These are phyloP conservation scores for Xylariales sp. DNA, from an alignment of 2,329 filamentous ascomycete genomes.

Conservation along the genomic window DNA sequence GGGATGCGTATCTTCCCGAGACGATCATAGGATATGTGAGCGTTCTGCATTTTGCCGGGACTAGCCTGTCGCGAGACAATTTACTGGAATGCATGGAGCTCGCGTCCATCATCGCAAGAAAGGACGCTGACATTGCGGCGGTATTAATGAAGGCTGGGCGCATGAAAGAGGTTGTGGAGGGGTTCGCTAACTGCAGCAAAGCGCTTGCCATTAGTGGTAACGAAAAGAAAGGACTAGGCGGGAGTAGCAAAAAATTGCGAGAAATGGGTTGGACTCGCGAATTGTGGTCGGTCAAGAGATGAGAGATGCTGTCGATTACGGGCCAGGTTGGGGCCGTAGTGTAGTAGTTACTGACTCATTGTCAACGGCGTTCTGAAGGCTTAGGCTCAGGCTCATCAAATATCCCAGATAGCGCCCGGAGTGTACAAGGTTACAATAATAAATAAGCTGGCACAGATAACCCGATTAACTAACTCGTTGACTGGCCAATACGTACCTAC, in stretches of 20 bases:
- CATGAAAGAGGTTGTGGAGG: constrained; percentile 80
- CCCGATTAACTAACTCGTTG: background rate
- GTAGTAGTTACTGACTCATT: background rate
- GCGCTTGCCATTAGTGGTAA: constrained; percentile 69
- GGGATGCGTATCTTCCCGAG: constrained; percentile 85
- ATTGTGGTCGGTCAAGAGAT: constrained; percentile 68
- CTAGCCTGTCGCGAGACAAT: constrained; percentile 77
- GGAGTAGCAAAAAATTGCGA: constrained; percentile 68
- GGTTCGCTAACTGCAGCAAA: constrained; percentile 81
- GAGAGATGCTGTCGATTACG: constrained; percentile 45
- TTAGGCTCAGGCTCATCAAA: constrained; percentile 18
- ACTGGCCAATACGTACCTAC: background rate
- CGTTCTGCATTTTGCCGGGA: constrained; percentile 82
- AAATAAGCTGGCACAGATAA: constrained; percentile 8
- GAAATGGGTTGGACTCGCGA: constrained; percentile 73
- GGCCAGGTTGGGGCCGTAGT: background rate
- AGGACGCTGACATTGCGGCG: constrained; percentile 72
- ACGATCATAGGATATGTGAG: constrained; percentile 85
- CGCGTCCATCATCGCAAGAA: constrained; percentile 78
- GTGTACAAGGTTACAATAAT: constrained; percentile 17
- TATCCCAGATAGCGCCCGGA: constrained; percentile 7
- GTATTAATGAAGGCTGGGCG: constrained; percentile 73
- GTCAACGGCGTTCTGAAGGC: constrained; percentile 27
- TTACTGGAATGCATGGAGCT: constrained; percentile 90
- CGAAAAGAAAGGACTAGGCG: constrained; percentile 63